phyloP scores from a whole-genome alignment of 1,284 basidiomycete genomes.

The Marasmius fiardii region DNA sequence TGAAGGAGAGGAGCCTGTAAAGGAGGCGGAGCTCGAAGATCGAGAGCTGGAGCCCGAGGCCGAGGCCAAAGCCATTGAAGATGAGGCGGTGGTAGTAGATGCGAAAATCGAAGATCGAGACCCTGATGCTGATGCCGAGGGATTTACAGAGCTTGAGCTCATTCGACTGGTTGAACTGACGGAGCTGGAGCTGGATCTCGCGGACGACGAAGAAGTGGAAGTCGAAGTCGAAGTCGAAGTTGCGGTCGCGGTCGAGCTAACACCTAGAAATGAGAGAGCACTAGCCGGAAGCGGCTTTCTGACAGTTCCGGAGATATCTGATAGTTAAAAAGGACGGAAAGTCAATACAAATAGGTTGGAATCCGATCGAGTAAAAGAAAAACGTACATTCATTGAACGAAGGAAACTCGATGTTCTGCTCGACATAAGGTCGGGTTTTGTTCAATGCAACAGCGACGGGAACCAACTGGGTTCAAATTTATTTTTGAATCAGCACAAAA shows the following conservation, averaged over 20 bases:
- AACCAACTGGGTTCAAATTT: slow-evolving; percentile 14
- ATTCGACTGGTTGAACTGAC: background rate
- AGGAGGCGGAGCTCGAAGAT: too few species aligned
- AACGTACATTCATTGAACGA: slow-evolving; percentile 15
- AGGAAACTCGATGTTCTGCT: slow-evolving; percentile 7
- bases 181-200: background rate
- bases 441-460: slow-evolving; percentile 14
- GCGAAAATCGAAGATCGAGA: too few species aligned
- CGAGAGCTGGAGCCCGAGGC: too few species aligned
- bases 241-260: background rate
- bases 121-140: too few species aligned
- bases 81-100: too few species aligned
- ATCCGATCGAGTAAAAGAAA: too few species aligned
- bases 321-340: background rate
- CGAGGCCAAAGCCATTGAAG: too few species aligned
- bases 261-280: background rate
- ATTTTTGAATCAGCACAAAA: background rate
- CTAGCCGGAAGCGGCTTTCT: background rate
- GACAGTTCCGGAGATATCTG: background rate
- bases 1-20: too few species aligned
- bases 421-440: slow-evolving; percentile 15
- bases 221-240: background rate
- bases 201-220: background rate
- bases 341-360: too few species aligned
- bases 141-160: background rate